A percentile compares a stretch with the other conserved stretches of the same genome.
These are phyloP conservation scores for Plasmodium berghei DNA, from an alignment of 169 alveolate species.

Conservation along the genomic window DNA sequence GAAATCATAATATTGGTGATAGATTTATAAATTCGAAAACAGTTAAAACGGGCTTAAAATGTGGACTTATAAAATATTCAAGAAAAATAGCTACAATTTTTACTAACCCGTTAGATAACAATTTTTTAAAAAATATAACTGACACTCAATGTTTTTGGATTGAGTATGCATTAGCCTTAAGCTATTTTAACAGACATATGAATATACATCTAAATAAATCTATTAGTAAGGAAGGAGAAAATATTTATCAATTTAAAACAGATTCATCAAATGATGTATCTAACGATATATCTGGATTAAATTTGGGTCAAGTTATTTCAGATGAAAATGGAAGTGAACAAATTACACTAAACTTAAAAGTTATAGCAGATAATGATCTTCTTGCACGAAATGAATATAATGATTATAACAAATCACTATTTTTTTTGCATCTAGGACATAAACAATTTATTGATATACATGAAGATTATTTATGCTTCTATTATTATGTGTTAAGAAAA, in stretches of 20 bases:
- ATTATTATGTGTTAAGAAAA: conserved; percentile 56
- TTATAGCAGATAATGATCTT: conserved; percentile 43
- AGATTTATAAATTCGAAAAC: conserved; percentile 66
- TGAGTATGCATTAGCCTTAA: conserved; percentile 28
- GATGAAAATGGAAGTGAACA: not conserved
- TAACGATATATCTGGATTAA: not conserved
- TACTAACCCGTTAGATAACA: conserved; percentile 65
- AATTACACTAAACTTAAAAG: conserved; percentile 30
- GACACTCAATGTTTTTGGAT: conserved; percentile 75
- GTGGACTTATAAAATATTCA: conserved; percentile 69
- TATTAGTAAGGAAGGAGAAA: not conserved
- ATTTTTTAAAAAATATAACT: conserved; percentile 58
- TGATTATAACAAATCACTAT: conserved; percentile 52
- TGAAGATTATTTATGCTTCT: conserved; percentile 66
- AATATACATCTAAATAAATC: conserved; percentile 34
- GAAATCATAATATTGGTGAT: conserved; percentile 52
- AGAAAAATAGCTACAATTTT: conserved; percentile 50
- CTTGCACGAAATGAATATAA: conserved; percentile 20
- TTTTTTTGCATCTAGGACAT: conserved; percentile 50
- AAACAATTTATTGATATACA: conserved; percentile 69
- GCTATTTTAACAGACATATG: conserved; percentile 35
- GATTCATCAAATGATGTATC: not conserved
- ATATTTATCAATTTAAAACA: conserved; percentile 21
- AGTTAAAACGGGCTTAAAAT: conserved; percentile 41
- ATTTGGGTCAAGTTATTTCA: not conserved